Percentiles rank a stretch among this genome's conserved stretches.
phyloP scores from a whole-genome alignment of 2,329 filamentous ascomycete genomes.

The Coniella vitis region DNA sequence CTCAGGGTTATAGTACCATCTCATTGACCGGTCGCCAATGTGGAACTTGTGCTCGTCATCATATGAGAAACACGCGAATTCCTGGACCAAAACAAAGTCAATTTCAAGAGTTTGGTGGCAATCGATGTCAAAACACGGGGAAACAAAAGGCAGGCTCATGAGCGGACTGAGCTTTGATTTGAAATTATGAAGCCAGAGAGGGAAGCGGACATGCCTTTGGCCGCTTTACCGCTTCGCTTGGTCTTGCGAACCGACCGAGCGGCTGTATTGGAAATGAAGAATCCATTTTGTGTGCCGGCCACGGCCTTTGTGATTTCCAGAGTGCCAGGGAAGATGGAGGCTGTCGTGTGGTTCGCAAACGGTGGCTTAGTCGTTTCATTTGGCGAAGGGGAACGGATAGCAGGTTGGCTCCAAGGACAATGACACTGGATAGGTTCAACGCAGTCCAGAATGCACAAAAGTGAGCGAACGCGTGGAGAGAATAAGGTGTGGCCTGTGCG shows the following conservation, averaged over 20 bases:
- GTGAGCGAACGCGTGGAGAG: no score
- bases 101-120: no score
- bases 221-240: slow-evolving; percentile 64
- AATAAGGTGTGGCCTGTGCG: slow-evolving; percentile 14
- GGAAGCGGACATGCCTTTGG: slow-evolving; percentile 50
- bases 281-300: slow-evolving; percentile 7
- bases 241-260: slow-evolving; percentile 59
- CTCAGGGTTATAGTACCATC: slow-evolving; percentile 77
- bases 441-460: no score
- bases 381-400: neutral
- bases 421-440: no score
- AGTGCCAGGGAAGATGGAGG: neutral
- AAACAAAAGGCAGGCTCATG: no score
- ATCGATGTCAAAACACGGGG: no score
- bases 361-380: neutral
- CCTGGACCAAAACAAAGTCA: slow-evolving; percentile 39
- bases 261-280: slow-evolving; percentile 58
- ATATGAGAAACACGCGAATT: slow-evolving; percentile 91
- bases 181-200: no score
- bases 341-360: neutral
- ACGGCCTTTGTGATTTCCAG: neutral
- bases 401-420: no score
- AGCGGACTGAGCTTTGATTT: no score
- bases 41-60: slow-evolving; percentile 74
- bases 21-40: slow-evolving; percentile 70